Base-by-base conservation (phyloP, 1,284 basidiomycete species). In the Porodaedalea pini region DNA sequence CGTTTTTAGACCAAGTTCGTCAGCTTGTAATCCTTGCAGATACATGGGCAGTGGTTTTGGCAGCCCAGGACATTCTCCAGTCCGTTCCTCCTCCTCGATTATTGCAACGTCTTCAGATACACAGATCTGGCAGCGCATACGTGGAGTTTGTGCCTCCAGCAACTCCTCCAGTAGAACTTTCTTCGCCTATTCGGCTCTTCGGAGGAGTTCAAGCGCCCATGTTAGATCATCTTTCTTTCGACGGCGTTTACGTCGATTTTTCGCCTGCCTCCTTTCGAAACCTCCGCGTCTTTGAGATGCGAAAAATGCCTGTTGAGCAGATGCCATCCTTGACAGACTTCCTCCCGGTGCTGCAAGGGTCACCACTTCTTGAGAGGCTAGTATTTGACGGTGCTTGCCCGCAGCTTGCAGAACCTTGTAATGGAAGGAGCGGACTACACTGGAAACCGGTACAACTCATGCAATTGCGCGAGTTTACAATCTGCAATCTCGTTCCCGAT, bases 381-480 rank as follows among this genome's bases (percentile, higher is more conserved):
- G 71, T 77, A 25, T 64, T 88, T 21, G 80, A 85, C 63, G 80
- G 81, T 52, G 81, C 81, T 34, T 80, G 82, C 4, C 83, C 85
- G 17, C 65, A 67, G 45, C 71, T 70, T 60, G 8, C 49, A 10
- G 27, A 19, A 2, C 31, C n/a, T 11, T 37, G 32, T 45, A 31
- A 8, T 2, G 23, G 41, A 10, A 19, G 17, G 15, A 34, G 21
- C 29, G 19, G 7, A 32, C 31, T 11, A 17, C n/a, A 13, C 8
- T 57, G 48, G 49, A n/a, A 15, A n/a, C 57, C 47, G 19, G 32
- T 59, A 13, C 27, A 44, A 27, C 41, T 61, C 4, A 23, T n/a
- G 8, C 23, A 50, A 37, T 32, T 61, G 15, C 37, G 29, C 8
- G 54, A 54, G 27, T 36, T 61, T 19, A 17, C 19, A 23, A 43